Base-by-base conservation (phyloP, 768 basidiomycete genomes). In the Tulasnella sp. region DNA sequence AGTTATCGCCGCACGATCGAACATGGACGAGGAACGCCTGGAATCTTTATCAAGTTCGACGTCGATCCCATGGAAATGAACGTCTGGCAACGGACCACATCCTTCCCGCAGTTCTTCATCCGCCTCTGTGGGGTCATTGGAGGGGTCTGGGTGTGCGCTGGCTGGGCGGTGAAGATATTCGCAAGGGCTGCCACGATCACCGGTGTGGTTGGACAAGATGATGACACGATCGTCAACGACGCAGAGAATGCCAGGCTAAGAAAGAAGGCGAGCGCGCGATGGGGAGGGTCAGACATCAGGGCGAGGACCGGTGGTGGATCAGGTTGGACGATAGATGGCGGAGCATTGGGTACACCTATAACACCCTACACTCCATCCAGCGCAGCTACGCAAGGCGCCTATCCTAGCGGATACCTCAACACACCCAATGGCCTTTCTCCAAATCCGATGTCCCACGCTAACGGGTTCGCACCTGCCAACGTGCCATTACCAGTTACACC, bases 1-100 rank as follows among this genome's bases (percentile, higher is more conserved):
- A 91, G 96, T 72, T 95, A 97, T 65, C 83, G 80, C 1, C 82
- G 88, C 29, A 77, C 80, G 17, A 74, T 96, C 2, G 74, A 81
- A 19, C 86, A 89, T 68, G 81, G 88, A 64, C 73, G 76, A 15
- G 89, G 88, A 5, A 85, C 90, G 0, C 95, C 95, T 0, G 94
- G 89, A 15, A 95, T 98, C 69, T 97, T 95, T 77, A 96, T 97
- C 85, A 96, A 97, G 72, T 97, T 91, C 70, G 94, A 99, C 61
- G 73, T 97, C 38, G 95, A 99, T 68, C 92, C 94, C 0, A 79
- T 98, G 72, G 76, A 80, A 23, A 77, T 98, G 61, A 85, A 82
- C 0, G 82, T 97, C 56, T 80, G 87, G 66, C 93, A 98, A 72
- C 82, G 92, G 17, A 97, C 95, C 19, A 91, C 86, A 0, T 76